phyloP scores from a whole-genome alignment of 2,329 filamentous ascomycete species.

The Claviceps citrina region DNA sequence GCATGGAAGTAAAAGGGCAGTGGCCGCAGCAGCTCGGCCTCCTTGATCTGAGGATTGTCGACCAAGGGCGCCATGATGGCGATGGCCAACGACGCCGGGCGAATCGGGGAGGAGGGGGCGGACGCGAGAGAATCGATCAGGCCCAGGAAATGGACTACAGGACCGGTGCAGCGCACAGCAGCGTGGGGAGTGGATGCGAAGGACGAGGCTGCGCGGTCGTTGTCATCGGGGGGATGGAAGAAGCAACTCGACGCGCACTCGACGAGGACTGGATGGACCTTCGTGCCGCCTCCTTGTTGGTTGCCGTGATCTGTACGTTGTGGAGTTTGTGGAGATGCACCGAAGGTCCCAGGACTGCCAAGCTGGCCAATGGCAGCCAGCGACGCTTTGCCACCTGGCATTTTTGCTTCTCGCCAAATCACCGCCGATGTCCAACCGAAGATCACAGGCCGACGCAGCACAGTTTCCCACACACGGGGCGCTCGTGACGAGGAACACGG shows the following conservation, averaged over 20 bases:
- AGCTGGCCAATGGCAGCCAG: neutral
- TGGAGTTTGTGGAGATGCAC: neutral
- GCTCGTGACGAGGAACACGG: slow-evolving; percentile 31
- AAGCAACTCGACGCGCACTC: neutral
- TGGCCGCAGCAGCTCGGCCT: slow-evolving; percentile 76
- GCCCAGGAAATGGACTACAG: neutral
- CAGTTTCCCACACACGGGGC: too few relatives aligned
- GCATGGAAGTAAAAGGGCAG: slow-evolving; percentile 66
- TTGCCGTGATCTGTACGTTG: neutral
- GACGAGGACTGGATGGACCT: neutral
- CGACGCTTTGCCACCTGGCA: neutral
- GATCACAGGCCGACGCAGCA: too few relatives aligned
- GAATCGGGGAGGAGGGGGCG: neutral
- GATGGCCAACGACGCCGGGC: neutral
- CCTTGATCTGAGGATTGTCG: slow-evolving; percentile 77
- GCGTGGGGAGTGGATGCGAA: neutral
- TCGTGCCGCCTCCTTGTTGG: neutral
- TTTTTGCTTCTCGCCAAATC: neutral
- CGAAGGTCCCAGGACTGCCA: neutral
- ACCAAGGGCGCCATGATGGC: slow-evolving; percentile 61
- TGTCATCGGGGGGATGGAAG: slow-evolving; percentile 1
- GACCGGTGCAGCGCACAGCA: neutral
- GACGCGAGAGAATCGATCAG: slow-evolving; percentile 1
- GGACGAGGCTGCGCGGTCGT: slow-evolving; percentile 3
- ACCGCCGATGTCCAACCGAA: too few relatives aligned